Evolutionary conservation across 441 rosid species (phyloP), one percentile per base, ranked within the genome.

Genomic region (Populus hybrid): DNA sequence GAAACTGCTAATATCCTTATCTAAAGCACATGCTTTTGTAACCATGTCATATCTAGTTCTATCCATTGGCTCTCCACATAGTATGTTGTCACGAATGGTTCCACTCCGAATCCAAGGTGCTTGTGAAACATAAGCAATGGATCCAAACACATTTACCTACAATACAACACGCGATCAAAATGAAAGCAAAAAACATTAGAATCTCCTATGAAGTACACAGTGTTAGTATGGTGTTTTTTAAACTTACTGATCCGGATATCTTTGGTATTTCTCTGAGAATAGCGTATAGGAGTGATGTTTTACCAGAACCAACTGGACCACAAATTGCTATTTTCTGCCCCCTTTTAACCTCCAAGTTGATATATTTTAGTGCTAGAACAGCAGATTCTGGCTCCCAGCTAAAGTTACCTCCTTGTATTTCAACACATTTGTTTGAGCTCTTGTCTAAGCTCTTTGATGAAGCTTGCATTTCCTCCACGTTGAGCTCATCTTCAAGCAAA

Each of bases 91-190:
- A 28, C 70, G 70, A 67, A 67, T 12, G 18, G 70, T 73, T 66
- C 73, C 80, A 78, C 94, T 92, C 69, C 90, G 97, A 76, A 92
- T 89, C 97, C 94, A 90, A 50, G 97, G 87, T 16, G 82, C 86
- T 84, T 90, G 97, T 80, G 94, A 87, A 42, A 90, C 94, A 80
- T 32, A 67, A 40, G 70, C 70, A 6, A 67, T 30, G 32, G 70
- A 67, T 67, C 70, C 70, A 28, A 11, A 30, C 2, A 67, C 70
- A 32, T 67, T 12, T 26, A 67, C 70, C 70, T 67, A 28, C 12
- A 26, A n/a, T 23, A 23, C 30, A 32, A 12, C 21, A 67, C 5
- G 5, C 16, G 9, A 67, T 28, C 30, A 20, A 12, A 23, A 66
- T 21, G 26, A 10, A 66, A 66, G 14, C 10, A 10, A 64, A n/a